Base-by-base conservation (phyloP, 306 rosid genomes). In the cucumber (Cucumis sativus) region DNA sequence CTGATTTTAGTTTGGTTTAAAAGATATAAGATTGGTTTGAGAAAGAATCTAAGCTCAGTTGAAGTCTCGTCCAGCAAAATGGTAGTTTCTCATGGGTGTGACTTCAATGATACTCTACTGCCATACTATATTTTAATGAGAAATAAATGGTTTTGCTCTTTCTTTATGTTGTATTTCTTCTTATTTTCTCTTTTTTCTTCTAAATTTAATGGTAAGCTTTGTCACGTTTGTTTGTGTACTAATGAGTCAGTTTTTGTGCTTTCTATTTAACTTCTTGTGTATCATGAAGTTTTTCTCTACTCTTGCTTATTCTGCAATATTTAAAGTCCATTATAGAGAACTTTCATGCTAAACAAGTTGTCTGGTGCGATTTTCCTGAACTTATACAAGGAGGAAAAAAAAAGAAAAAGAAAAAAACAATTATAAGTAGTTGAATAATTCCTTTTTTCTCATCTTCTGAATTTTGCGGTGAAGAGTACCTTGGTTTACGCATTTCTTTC, bases 321-420 rank as follows among this genome's bases (percentile, higher is more conserved):
- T n/a, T 10, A 9, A 18, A 66, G n/a, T 66, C 25, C 18, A 30
- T 66, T 66, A 52, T 39, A 9, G 73, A 18, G 30, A 66, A 66
- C 30, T 17, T 17, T 39, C 30, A 66, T 40, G 52, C 39, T 39
- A 40, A 10, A 6, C 47, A 43, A 11, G 56, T 13, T 68, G 54
- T 68, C 28, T 68, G 41, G 74, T 45, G 54, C 74, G 20, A 41
- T 68, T 68, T 43, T 10, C 20, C 40, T 10, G 6, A 70, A 25
- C 10, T 70, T n/a, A 57, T 43, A 1, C 13, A 14, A 20, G 59
- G 20, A 43, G 13, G 92, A 91, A 97, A 8, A 89, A 97, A 23
- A 13, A 70, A 23, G n/a, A n/a, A 68, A 8, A 21, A 68, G 41
- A 20, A 21, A n/a, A 4, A 68, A n/a, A 43, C 10, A 21, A 12